Base-by-base conservation (phyloP, 352 stramenopile genomes). In the Phytophthora brassicae region DNA sequence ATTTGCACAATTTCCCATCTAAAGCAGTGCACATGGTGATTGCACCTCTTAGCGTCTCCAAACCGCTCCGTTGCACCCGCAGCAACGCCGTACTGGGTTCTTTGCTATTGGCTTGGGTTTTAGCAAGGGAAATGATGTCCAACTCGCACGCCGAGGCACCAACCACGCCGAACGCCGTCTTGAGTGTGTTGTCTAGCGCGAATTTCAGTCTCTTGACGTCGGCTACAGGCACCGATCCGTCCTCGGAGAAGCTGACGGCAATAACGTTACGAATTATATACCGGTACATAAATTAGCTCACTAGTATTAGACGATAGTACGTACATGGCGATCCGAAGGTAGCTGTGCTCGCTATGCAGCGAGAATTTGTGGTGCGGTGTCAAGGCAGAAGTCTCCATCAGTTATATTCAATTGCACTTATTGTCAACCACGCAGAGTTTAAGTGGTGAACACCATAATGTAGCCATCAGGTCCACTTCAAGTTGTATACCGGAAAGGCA, bases 121-220 rank as follows among this genome's bases (percentile, higher is more conserved):
- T 77, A 9, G 70, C 51, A 26, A 88, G 64, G 17, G 68, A 60
- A 4, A 93, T 51, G 28, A 93, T 51, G 69, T 90, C 81, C 24
- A 90, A 90, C 24, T 93, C 82, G 56, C 74, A 80, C 24, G 72
- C 70, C 0, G 80, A 76, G 46, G 77, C 77, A 9, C 78, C 84
- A 1, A 91, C 71, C 16, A 84, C 79, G 13, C 84, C 84, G 43
- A 91, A 91, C 13, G 83, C 77, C 7, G 69, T 74, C 60, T 86
- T 86, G 48, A 89, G 66, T 38, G 79, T 81, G 66, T 85, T 90
- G 67, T 89, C 76, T 44, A 93, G 50, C 19, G 70, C 68, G 56
- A 91, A 90, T 60, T 90, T 90, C 46, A 93, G 66, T 19, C 68
- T 74, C 64, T 89, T 91, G 36, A 73, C 46, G 50, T 91, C 84